Evolutionary conservation across 495 filamentous ascomycete genomes (phyloP).

Genomic region (Pyrenula massariospora): DNA sequence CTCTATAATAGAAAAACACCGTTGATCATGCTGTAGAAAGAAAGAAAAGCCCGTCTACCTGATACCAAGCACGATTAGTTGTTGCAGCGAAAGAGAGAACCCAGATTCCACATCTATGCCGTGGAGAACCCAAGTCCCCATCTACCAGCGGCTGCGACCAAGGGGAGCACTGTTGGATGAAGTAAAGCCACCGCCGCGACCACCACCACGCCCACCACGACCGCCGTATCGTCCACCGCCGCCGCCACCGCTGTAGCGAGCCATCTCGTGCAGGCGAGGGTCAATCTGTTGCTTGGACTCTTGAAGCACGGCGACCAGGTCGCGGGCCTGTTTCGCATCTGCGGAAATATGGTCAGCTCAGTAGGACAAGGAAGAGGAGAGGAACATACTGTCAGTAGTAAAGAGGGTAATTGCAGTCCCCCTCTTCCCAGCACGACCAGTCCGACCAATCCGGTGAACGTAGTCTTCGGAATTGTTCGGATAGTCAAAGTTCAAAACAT

Average conservation of each 20-base stretch:
- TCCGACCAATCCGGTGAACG: constrained; percentile 89
- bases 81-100: background rate
- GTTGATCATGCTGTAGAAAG: background rate
- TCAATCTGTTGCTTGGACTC: constrained; percentile 99
- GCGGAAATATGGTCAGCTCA: constrained; percentile 17
- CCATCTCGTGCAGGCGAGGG: constrained; percentile 90
- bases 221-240: constrained; percentile 61
- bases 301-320: constrained; percentile 80
- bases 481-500: constrained; percentile 94
- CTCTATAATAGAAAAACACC: background rate
- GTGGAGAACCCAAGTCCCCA: background rate
- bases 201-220: constrained; percentile 49
- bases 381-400: constrained; percentile 85
- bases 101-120: too few species aligned
- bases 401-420: constrained; percentile 94
- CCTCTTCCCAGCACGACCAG: constrained; percentile 86
- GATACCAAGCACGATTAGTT: background rate
- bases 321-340: constrained; percentile 96
- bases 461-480: constrained; percentile 98
- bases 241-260: constrained; percentile 80
- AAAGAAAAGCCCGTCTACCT: background rate
- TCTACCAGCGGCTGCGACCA: constrained; percentile 51
- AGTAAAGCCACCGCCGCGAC: constrained; percentile 39
- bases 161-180: constrained; percentile 53
- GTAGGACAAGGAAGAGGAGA: constrained; percentile 3